Evolutionary conservation across 2,329 filamentous ascomycete species (phyloP), one percentile per base, ranked within the genome.

Genomic region (Calonectria henricotiae): DNA sequence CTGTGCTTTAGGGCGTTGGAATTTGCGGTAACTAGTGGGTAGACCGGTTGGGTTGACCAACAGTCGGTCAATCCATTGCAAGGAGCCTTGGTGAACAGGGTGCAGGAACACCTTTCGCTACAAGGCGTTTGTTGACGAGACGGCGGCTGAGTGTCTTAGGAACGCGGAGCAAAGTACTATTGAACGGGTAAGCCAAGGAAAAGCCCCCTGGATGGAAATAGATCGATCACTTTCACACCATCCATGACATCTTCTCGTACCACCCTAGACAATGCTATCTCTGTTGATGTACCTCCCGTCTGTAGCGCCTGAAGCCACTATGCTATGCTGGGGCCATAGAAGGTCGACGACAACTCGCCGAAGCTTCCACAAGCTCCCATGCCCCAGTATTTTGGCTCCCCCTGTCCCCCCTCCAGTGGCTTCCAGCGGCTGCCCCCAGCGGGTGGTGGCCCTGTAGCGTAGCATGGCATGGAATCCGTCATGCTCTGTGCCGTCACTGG

Each of bases 321-420:
- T 43, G 23, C 27, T 30, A 49, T 20, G 25, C 39, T 25, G 62
- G 62, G n/a, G 43, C 62, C 39, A 63, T 30, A 30, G 60, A 68
- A 68, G 44, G 37, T 17, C 17, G 35, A 47, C 60, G 58, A 67
- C 35, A 41, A 60, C 46, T 68, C 61, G 62, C 61, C 69, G 76
- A 78, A 78, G 75, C 75, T 81, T 81, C 80, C 76, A 81, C 80
- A 80, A 81, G 77, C 73, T 80, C 78, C 78, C 69, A 79, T 74
- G 74, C 72, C 73, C 76, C 72, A 77, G 75, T 74, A 5, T 63
- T 68, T 67, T 46, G 44, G 55, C 25, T 54, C 60, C 49, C 35
- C 58, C n/a, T 41, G 58, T 30, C 39, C 37, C 60, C 60, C 65
- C 35, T 58, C 65, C 54, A 60, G 64, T 37, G 64, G 73, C 73